Base-by-base conservation (phyloP, 371 early-diverging fungal genomes). In the Mucor circinelloides region DNA sequence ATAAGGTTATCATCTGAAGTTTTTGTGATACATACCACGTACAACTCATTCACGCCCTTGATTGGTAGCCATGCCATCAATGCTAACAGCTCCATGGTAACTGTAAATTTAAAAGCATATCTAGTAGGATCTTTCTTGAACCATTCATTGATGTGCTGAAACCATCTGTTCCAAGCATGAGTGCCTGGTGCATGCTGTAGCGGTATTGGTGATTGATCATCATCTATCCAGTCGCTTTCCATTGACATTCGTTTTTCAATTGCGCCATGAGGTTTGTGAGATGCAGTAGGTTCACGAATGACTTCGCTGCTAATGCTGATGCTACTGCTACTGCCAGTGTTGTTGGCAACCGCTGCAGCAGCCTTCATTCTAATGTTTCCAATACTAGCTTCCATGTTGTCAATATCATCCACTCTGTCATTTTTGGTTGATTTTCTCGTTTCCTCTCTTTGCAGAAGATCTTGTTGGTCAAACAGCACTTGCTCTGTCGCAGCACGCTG, bases 21-120 rank as follows among this genome's bases (percentile, higher is more conserved):
- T 48, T 8, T 25, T 50, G 21, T 25, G 19, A 17, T 28, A 25
- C 23, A 15, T 55, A 38, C 64, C 32, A 72, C 75, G 21, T 82
- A 82, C 12, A 77, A 28, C 31, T 60, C 60, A 52, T 76, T 75
- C 0, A 61, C 67, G 6, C 79, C 78, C 10, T 59, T 54, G 4
- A 82, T 59, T 0, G 79, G 82, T 6, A 82, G 50, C 74, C 77
- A 82, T 0, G 79, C 76, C 74, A 77, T 77, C 15, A 82, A 57
- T 0, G 79, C 77, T 2, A 82, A 48, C 0, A 82, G 23, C 42
- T 69, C 70, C 58, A 66, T 68, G 0, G 74, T 65, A 8, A 79
- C 28, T 6, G 75, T 64, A 50, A 79, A 82, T 31, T 82, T 82
- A 8, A 82, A 19, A 0, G 76, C 82, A 40, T 79, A 82, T 0